phyloP scores from a whole-genome alignment of 2,329 filamentous ascomycete genomes.

The Exophiala mesophila region DNA sequence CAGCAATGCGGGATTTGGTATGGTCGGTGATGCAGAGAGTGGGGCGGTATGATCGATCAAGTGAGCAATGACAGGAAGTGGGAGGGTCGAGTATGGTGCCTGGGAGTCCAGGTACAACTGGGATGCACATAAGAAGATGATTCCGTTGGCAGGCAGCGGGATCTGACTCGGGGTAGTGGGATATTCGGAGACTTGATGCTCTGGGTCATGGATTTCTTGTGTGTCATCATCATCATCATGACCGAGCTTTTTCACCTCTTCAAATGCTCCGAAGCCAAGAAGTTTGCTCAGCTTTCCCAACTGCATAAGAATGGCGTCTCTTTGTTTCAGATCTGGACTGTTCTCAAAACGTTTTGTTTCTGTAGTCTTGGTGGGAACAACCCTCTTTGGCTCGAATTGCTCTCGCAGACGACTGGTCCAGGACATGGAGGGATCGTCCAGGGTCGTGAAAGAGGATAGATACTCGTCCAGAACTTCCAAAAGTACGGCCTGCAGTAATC shows the following conservation, averaged over 20 bases:
- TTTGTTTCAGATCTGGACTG: constrained; percentile 46
- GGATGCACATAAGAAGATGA: constrained; percentile 21
- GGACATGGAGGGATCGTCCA: constrained; percentile 31
- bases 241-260: constrained; percentile 15
- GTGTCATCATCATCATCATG: constrained; percentile 12
- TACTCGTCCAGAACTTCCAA: constrained; percentile 60
- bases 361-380: constrained; percentile 46
- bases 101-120: constrained; percentile 13
- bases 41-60: constrained; percentile 19
- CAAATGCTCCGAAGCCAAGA: constrained; percentile 12
- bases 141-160: constrained; percentile 22
- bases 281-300: constrained; percentile 30
- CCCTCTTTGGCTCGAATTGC: constrained; percentile 49
- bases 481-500: constrained; percentile 58
- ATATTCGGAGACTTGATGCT: constrained; percentile 24
- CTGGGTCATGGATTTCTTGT: constrained; percentile 9
- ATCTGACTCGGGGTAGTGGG: constrained; percentile 26
- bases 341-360: constrained; percentile 48
- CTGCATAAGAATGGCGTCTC: constrained; percentile 54
- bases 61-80: constrained; percentile 16
- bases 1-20: constrained; percentile 15
- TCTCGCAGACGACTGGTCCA: constrained; percentile 52
- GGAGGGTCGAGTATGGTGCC: constrained; percentile 6
- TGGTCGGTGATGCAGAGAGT: constrained; percentile 16
- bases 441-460: constrained; percentile 17